Base-by-base conservation (phyloP, 192 early-diverging fungal species). In the Glomus cerebriforme region DNA sequence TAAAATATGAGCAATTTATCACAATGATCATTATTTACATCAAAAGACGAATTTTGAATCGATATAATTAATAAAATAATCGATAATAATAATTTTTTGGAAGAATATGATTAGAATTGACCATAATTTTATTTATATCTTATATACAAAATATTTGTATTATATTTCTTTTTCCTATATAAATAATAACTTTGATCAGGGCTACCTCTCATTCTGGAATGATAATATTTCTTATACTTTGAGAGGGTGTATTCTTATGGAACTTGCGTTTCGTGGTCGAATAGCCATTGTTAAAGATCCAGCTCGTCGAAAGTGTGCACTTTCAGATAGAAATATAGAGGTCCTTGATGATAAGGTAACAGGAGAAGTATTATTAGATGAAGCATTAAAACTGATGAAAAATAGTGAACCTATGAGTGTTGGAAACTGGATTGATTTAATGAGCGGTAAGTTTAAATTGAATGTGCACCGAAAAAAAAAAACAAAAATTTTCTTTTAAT, bases 141-240 rank as follows among this genome's bases (percentile, higher is more conserved):
- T 19, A 47, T 47, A 47, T 5, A 54, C 47, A 54, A 19, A 19
- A 15, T 19, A 49, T 19, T 19, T 54, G 3, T 54, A 19, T 54
- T 15, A 54, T 54, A 49, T 72, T 72, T 45, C n/a, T 49, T 1
- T 45, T 45, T 54, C n/a, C 12, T 73, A 59, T 59, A 73, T 73
- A 32, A 17, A 32, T 37, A 32, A 32, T 31, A n/a, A 62, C 17
- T 1, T 75, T 75, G 22, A 83, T 59, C 86, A 97, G 90, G 97
- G 97, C 2, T 96, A 97, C 78, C 89, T 99, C 49, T 97, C 96
- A 31, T 99, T 99, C 83, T 99, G 97, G 97, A 99, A 99, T 85
- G 97, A 99, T 86, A 96, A 95, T 83, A 95, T 99, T 71, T 97
- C 95, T 27, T 99, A 99, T 85, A 94, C 96, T 1, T 84, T 99